Conservation (phyloP, 1,139 yeast species). For the Yamadazyma dendronema region DNA sequence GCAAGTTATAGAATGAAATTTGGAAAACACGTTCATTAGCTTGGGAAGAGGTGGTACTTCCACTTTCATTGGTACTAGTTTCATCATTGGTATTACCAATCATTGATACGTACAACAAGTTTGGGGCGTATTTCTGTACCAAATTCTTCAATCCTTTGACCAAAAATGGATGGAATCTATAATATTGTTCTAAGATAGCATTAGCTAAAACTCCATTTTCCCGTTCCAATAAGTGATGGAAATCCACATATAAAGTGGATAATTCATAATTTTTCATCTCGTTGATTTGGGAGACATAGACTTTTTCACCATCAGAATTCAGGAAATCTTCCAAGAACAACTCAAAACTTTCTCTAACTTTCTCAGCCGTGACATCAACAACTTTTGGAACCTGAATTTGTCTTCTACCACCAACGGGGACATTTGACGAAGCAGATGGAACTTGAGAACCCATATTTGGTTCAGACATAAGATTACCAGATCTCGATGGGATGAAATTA, state of each 20-base stretch:
- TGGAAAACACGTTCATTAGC: conserved; percentile 77
- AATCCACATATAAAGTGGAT: conserved; percentile 81
- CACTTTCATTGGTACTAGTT: conserved; percentile 14
- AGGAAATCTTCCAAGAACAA: conserved; percentile 70
- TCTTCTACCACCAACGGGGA: conserved; percentile 44
- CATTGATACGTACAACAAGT: conserved; percentile 52
- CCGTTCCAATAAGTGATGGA: conserved; percentile 68
- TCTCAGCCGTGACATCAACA: conserved; percentile 88
- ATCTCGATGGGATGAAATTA: conserved; percentile 26
- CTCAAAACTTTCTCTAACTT: conserved; percentile 89
- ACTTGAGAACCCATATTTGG: conserved; percentile 15
- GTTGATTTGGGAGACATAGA: conserved; percentile 77
- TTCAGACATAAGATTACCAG: conserved; percentile 19
- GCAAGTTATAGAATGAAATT: conserved; percentile 85
- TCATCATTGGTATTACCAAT: conserved; percentile 25
- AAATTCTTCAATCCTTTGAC: conserved; percentile 71
- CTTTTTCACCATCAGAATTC: conserved; percentile 36
- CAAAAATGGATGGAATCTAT: conserved; percentile 85
- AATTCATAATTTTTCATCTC: conserved; percentile 77
- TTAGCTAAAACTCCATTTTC: conserved; percentile 88
- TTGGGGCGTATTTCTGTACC: conserved; percentile 75
- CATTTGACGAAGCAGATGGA: conserved; percentile 19
- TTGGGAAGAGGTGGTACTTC: conserved; percentile 26
- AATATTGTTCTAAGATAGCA: conserved; percentile 88
- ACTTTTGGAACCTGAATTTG: conserved; percentile 79